These are phyloP conservation scores for Fusarium fujikuroi DNA, from an alignment of 2,329 filamentous ascomycete genomes.

Conservation along the genomic window DNA sequence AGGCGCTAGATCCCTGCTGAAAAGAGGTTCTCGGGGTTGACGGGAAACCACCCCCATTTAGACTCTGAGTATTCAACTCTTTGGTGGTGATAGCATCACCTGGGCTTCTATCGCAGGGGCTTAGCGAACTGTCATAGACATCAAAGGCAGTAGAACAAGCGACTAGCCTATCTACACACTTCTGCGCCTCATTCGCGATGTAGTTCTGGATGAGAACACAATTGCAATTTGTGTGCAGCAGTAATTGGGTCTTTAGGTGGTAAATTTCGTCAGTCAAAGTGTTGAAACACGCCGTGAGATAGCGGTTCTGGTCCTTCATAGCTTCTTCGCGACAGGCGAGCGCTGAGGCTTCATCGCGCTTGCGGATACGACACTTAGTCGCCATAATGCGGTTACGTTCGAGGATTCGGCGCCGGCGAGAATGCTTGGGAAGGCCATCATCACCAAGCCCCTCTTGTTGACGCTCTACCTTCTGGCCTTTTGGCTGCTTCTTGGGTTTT, in stretches of 20 bases:
- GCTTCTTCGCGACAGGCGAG: constrained; percentile 43
- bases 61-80: neutral
- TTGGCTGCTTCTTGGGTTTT: constrained; percentile 36
- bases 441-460: constrained; percentile 30
- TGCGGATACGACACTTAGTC: constrained; percentile 46
- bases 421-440: constrained; percentile 36
- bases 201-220: constrained; percentile 47
- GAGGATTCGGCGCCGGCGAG: constrained; percentile 40
- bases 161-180: constrained; percentile 39
- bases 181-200: constrained; percentile 46
- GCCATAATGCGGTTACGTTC: constrained; percentile 48
- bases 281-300: constrained; percentile 42
- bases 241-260: constrained; percentile 45
- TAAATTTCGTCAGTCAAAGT: constrained; percentile 44
- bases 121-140: neutral
- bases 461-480: constrained; percentile 2
- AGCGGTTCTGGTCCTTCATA: constrained; percentile 46
- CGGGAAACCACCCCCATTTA: neutral
- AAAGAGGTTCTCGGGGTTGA: neutral
- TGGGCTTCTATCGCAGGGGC: neutral
- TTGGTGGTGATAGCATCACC: neutral
- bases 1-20: neutral
- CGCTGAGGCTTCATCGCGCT: constrained; percentile 45
- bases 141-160: constrained; percentile 26
- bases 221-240: constrained; percentile 46